phyloP scores from a whole-genome alignment of 192 early-diverging fungal genomes.

The Chytriomyces hyalinus region DNA sequence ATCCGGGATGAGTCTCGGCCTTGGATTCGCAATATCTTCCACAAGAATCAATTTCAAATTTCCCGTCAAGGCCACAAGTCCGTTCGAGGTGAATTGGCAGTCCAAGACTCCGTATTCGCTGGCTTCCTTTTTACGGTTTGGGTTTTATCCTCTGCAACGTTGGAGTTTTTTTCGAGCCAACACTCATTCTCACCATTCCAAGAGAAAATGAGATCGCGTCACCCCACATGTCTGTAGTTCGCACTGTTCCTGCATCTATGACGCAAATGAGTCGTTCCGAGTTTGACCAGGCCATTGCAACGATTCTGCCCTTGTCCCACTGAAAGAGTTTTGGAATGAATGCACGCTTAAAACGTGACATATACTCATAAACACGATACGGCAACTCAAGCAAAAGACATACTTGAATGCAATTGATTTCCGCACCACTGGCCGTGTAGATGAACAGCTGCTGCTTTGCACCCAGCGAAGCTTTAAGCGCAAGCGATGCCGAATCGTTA shows the following conservation, averaged over 20 bases:
- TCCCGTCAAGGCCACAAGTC: slow-evolving; percentile 88
- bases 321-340: slow-evolving; percentile 32
- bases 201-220: slow-evolving; percentile 79
- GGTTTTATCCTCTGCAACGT: slow-evolving; percentile 2
- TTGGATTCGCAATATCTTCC: slow-evolving; percentile 83
- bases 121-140: slow-evolving; percentile 65
- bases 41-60: slow-evolving; percentile 82
- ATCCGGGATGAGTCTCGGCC: slow-evolving; percentile 77
- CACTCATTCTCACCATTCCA: slow-evolving; percentile 62
- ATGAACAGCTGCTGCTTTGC: slow-evolving; percentile 62
- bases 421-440: slow-evolving; percentile 83
- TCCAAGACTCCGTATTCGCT: slow-evolving; percentile 81
- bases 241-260: slow-evolving; percentile 81
- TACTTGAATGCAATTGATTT: slow-evolving; percentile 87
- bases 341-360: background rate
- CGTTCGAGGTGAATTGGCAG: slow-evolving; percentile 87
- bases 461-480: slow-evolving; percentile 7
- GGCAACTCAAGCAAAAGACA: slow-evolving; percentile 1
- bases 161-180: background rate
- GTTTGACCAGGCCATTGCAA: slow-evolving; percentile 92
- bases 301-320: slow-evolving; percentile 89
- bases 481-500: slow-evolving; percentile 62
- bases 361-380: background rate
- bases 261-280: slow-evolving; percentile 87
- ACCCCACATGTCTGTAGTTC: slow-evolving; percentile 83